phyloP scores from a whole-genome alignment of 257 asterid genomes.

The Gentiana macrophylla region DNA sequence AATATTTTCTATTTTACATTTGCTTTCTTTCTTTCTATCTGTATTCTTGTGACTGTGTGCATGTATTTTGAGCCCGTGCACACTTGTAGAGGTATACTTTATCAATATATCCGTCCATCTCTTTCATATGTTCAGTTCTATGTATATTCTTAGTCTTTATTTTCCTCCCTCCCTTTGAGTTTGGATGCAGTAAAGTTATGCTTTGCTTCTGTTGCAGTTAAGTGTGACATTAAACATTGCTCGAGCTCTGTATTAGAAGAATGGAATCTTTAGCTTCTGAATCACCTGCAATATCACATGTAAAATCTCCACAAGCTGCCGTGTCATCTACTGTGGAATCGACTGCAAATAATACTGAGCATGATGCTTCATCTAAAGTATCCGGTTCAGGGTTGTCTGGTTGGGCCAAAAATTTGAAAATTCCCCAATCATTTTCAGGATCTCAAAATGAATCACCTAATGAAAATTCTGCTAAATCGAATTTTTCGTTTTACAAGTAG shows the following conservation, averaged over 20 bases:
- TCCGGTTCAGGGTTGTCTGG: constrained; percentile 75
- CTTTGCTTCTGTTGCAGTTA: neutral
- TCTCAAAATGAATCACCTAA: constrained; percentile 63
- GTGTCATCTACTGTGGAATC: constrained; percentile 31
- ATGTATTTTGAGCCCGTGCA: too few relatives aligned
- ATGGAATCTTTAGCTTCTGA: constrained; percentile 54
- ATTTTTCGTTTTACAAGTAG: constrained; percentile 76
- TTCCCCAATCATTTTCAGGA: constrained; percentile 69
- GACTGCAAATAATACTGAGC: constrained; percentile 32
- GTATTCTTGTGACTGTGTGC: neutral
- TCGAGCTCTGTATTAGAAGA: constrained; percentile 16
- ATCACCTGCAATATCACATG: constrained; percentile 26
- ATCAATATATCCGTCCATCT: neutral
- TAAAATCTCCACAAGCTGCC: constrained; percentile 21
- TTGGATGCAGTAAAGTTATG: neutral
- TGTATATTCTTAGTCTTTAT: neutral
- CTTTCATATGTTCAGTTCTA: neutral
- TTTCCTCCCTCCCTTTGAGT: neutral
- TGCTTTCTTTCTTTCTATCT: too few relatives aligned
- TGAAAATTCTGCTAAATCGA: constrained; percentile 51
- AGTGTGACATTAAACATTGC: neutral
- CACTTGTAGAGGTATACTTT: neutral
- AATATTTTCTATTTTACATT: too few relatives aligned
- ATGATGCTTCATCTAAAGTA: constrained; percentile 41
- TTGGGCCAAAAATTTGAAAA: constrained; percentile 88